Evolutionary conservation across 2,329 filamentous ascomycete species (phyloP), one percentile per base, ranked within the genome.

Genomic region (Taxawa tesnikishii): DNA sequence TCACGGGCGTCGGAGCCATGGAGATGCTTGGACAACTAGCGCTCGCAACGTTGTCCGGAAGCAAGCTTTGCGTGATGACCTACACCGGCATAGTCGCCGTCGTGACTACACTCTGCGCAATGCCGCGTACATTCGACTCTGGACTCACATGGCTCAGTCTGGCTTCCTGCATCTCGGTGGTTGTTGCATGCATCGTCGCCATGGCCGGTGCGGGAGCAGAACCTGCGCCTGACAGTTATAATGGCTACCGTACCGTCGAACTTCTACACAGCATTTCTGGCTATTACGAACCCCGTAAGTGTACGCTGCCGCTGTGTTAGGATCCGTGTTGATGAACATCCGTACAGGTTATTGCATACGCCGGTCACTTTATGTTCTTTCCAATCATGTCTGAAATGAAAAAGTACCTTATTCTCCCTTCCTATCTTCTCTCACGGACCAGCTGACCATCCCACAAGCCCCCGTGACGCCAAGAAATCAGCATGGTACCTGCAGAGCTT

Each of bases 401-500:
- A 9, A 26, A 31, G 21, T 28, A 28, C 9, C 10, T n/a, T 15
- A 3, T 9, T 24, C 21, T n/a, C n/a, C n/a, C n/a, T n/a, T n/a
- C n/a, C n/a, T n/a, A n/a, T n/a, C n/a, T n/a, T n/a, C n/a, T n/a
- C n/a, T n/a, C n/a, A n/a, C n/a, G n/a, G n/a, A n/a, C n/a, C n/a
- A n/a, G n/a, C n/a, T n/a, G n/a, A n/a, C n/a, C n/a, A n/a, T n/a
- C 11, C 26, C 13, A 14, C 13, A 11, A 28, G 12, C 10, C 30
- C 30, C 9, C 17, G 18, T 7, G 17, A 32, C 15, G 19, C 26
- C 3, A 26, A 16, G 26, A 26, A 28, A 3, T 10, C 30, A 15
- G 19, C 26, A 28, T 27, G 15, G 14, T 11, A 8, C 8, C 65
- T 79, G 5, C 74, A 79, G 48, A 56, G 63, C 13, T 56, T 64